Conservation (phyloP, 1,284 basidiomycete genomes). For the Naganishia sp. region DNA sequence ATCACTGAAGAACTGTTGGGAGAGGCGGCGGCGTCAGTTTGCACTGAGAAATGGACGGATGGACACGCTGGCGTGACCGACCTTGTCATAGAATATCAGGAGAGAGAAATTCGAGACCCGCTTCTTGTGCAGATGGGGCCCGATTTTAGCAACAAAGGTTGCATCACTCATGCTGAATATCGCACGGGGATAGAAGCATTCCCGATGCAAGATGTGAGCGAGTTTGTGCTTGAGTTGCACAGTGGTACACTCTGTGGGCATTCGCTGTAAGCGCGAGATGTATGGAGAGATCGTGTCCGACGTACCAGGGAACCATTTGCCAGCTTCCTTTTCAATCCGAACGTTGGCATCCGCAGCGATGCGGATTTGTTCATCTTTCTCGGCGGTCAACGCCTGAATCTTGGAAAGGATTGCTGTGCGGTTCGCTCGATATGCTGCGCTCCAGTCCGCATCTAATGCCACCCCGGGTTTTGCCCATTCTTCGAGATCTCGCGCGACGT, state of each 20-base stretch:
- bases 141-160: conserved; percentile 87
- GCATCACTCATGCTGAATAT: conserved; percentile 94
- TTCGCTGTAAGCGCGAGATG: not conserved
- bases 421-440: conserved; percentile 35
- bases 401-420: conserved; percentile 30
- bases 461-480: conserved; percentile 37
- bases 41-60: not conserved
- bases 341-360: conserved; percentile 64
- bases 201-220: conserved; percentile 59
- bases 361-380: conserved; percentile 44
- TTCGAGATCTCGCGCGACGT: conserved; percentile 46
- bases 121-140: conserved; percentile 79
- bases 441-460: conserved; percentile 32
- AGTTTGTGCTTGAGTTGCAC: conserved; percentile 54
- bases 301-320: conserved; percentile 70
- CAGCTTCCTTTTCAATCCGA: conserved; percentile 76
- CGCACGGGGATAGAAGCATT: conserved; percentile 89
- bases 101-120: conserved; percentile 87
- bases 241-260: conserved; percentile 11
- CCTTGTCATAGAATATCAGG: conserved; percentile 80
- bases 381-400: conserved; percentile 41
- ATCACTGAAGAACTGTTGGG: conserved; percentile 70
- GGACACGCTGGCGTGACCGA: conserved; percentile 47
- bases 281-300: not conserved
- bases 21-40: conserved; percentile 34